A percentile compares a stretch with the other conserved stretches of the same genome.
Conservation (phyloP, 2,329 filamentous ascomycete genomes). For the Lasiodiplodia theobromae region DNA sequence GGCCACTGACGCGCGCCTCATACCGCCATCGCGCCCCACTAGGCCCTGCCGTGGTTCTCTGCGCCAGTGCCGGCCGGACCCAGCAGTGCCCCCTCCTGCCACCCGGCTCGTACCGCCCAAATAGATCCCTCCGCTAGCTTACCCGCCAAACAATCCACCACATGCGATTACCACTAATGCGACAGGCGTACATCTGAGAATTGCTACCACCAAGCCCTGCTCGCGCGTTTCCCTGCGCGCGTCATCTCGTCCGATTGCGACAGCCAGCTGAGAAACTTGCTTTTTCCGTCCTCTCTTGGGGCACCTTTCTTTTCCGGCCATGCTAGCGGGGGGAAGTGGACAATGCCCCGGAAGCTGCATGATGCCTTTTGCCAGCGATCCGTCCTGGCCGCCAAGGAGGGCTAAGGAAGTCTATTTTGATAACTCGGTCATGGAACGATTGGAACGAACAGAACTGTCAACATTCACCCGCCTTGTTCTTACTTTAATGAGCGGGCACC, state of each 20-base stretch:
- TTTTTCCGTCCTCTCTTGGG: not conserved
- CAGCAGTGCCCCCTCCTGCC: not conserved
- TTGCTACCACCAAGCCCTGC: slow-evolving; percentile 15
- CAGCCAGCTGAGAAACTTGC: not conserved
- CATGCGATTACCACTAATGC: slow-evolving; percentile 1
- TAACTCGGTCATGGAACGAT: not conserved
- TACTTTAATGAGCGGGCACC: not conserved
- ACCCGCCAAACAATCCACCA: not conserved
- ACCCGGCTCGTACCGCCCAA: slow-evolving; percentile 20
- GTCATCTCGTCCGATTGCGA: not conserved
- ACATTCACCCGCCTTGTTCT: not conserved
- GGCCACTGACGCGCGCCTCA: slow-evolving; percentile 18
- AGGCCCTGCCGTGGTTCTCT: slow-evolving; percentile 8
- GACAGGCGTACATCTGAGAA: slow-evolving; percentile 13
- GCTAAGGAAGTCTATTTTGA: slow-evolving; percentile 25
- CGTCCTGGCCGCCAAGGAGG: slow-evolving; percentile 3
- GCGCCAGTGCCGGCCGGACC: not conserved
- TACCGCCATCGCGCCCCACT: slow-evolving; percentile 10
- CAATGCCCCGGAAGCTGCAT: not conserved
- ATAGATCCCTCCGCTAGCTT: slow-evolving; percentile 4
- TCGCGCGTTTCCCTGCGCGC: not conserved
- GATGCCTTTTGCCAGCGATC: slow-evolving; percentile 9
- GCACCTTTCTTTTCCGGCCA: not conserved
- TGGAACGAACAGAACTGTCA: not conserved
- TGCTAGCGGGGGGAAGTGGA: slow-evolving; percentile 3